Evolutionary conservation across 2,329 filamentous ascomycete genomes (phyloP), one percentile per base, ranked within the genome.

Genomic region (Talaromyces verruculosus): DNA sequence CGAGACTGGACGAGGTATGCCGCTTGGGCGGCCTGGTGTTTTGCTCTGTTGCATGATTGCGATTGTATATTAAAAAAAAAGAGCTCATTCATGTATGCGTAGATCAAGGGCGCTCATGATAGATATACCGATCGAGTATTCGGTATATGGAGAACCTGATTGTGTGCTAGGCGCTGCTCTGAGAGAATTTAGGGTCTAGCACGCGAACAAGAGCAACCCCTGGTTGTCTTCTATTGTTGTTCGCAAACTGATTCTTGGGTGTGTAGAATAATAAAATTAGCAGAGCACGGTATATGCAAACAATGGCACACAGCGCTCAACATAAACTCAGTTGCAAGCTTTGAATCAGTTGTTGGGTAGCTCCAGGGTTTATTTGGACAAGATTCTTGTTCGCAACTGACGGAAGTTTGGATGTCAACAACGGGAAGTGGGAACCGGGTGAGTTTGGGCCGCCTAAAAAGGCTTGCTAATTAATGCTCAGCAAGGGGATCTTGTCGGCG

Each of bases 1-100:
- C 25, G 85, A 87, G 51, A 74, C 71, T 47, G 81, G 79, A 53
- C 84, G 80, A 66, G 85, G 85, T 61, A 87, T 79, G 39, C 75
- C 75, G 65, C 76, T 80, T 17, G 70, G 74, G 45, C 72, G 74
- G 35, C 65, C 67, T 47, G 71, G 72, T 57, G 71, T 70, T 65
- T 71, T 76, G 67, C 75, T 74, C 33, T 71, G 71, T 45, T 79
- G 76, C 78, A 80, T 80, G 51, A 19, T 63, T 39, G 47, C 43
- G 15, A 15, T 11, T 8, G 60, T 25, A 22, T 7, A 25, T 13
- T 49, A 58, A 17, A 10, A 37, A 30, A 33, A 33, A 39, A 57
- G 33, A 37, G 51, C 51, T 47, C n/a, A n/a, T 35, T 35, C 6
- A 57, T 15, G 13, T n/a, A 28, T 22, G 19, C 3, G n/a, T 61